Conservation (phyloP, 2,329 filamentous ascomycete species). For the Exophiala dermatitidis region DNA sequence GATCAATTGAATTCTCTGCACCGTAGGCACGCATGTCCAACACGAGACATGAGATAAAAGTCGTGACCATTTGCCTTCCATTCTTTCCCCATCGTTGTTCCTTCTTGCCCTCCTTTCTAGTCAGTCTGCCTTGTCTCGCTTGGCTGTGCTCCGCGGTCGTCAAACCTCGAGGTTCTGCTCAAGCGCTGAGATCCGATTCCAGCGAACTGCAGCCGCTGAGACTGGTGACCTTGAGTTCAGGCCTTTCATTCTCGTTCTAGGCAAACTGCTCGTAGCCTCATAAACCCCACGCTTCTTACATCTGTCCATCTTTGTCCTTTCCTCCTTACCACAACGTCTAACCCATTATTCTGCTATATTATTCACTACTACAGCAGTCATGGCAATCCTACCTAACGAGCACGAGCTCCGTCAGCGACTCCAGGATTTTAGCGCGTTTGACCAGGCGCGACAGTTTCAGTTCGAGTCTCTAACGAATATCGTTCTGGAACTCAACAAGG, state of each 20-base stretch:
- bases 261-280: not conserved
- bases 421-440: conserved; percentile 13
- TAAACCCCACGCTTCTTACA: not conserved
- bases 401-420: conserved; percentile 9
- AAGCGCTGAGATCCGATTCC: too few relatives aligned
- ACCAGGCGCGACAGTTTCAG: conserved; percentile 18
- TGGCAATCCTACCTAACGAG: conserved; percentile 6
- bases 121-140: too few relatives aligned
- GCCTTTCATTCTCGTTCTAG: not conserved
- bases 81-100: too few relatives aligned
- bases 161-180: too few relatives aligned
- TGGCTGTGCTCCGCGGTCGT: too few relatives aligned
- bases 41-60: too few relatives aligned
- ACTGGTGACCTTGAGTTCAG: not conserved
- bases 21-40: too few relatives aligned
- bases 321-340: not conserved
- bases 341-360: not conserved
- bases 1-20: too few relatives aligned
- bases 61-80: too few relatives aligned
- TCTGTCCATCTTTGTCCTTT: not conserved
- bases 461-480: conserved; percentile 14
- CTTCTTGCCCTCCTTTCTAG: too few relatives aligned
- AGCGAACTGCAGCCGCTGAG: too few relatives aligned
- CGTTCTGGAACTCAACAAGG: conserved; percentile 10
- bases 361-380: not conserved